Percentiles rank a stretch among this genome's conserved stretches.
These are phyloP conservation scores for Aspergillus nomiae DNA, from an alignment of 2,329 filamentous ascomycete species.

Conservation along the genomic window DNA sequence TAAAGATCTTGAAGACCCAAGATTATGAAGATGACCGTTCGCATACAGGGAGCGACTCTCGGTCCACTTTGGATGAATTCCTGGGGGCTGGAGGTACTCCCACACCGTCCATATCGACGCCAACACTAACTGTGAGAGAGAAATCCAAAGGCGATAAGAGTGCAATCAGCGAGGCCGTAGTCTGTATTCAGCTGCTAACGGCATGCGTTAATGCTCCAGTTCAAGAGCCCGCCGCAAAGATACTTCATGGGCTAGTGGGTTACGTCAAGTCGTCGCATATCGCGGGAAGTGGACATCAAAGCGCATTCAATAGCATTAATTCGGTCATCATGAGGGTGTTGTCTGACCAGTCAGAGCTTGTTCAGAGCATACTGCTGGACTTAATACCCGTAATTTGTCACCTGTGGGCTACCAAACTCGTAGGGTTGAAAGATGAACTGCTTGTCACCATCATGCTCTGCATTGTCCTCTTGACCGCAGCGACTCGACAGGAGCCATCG, in stretches of 20 bases:
- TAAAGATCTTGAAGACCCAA: slow-evolving; percentile 56
- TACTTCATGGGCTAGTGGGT: slow-evolving; percentile 60
- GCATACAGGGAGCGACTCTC: slow-evolving; percentile 31
- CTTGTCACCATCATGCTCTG: slow-evolving; percentile 70
- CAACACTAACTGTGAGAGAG: slow-evolving; percentile 29
- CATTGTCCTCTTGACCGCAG: slow-evolving; percentile 59
- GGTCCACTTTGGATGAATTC: slow-evolving; percentile 29
- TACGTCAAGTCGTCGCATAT: slow-evolving; percentile 64
- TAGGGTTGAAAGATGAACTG: slow-evolving; percentile 73
- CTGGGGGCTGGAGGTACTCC: slow-evolving; percentile 29
- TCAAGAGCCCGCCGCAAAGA: slow-evolving; percentile 54
- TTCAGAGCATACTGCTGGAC: slow-evolving; percentile 60
- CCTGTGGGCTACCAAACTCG: slow-evolving; percentile 75
- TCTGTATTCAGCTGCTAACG: slow-evolving; percentile 66
- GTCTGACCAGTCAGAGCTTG: slow-evolving; percentile 67
- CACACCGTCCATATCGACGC: slow-evolving; percentile 33
- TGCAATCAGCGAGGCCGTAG: slow-evolving; percentile 59
- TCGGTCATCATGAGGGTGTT: slow-evolving; percentile 65
- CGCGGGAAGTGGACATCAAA: slow-evolving; percentile 66
- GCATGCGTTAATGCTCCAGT: slow-evolving; percentile 70
- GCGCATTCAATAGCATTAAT: slow-evolving; percentile 77
- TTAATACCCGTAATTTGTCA: slow-evolving; percentile 71
- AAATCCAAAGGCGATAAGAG: slow-evolving; percentile 33
- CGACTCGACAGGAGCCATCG: slow-evolving; percentile 35
- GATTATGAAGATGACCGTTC: slow-evolving; percentile 31